phyloP scores from a whole-genome alignment of 768 basidiomycete genomes.

The Termitomyces sp. region DNA sequence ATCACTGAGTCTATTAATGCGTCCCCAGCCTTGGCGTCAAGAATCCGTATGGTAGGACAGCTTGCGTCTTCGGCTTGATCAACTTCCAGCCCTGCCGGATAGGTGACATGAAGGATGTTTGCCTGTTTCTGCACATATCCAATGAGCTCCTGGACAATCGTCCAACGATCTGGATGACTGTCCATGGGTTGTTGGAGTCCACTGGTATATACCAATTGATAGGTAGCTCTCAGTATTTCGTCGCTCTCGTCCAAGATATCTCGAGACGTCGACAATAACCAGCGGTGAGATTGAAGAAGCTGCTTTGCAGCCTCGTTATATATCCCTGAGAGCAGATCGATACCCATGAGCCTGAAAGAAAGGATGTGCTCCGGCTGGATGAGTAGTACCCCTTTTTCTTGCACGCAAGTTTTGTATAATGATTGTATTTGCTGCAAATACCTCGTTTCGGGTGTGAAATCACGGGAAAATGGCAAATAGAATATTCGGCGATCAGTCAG shows the following conservation, averaged over 20 bases:
- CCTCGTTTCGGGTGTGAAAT: conserved; percentile 16
- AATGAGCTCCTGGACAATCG: conserved; percentile 30
- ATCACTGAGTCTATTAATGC: conserved; percentile 13
- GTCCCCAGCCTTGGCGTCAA: conserved; percentile 11
- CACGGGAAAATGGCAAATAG: conserved; percentile 44
- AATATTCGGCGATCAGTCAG: conserved; percentile 43
- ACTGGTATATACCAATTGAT: conserved; percentile 43
- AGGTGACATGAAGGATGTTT: conserved; percentile 5
- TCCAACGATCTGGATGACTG: conserved; percentile 38
- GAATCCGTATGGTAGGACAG: conserved; percentile 14
- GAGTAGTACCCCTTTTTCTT: conserved; percentile 35
- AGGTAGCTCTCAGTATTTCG: conserved; percentile 39
- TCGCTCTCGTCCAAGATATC: conserved; percentile 44
- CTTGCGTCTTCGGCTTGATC: not conserved
- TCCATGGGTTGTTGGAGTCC: conserved; percentile 33
- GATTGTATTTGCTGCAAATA: conserved; percentile 19
- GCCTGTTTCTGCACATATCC: conserved; percentile 19
- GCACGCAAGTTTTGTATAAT: conserved; percentile 33
- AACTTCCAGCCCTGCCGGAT: conserved; percentile 18
- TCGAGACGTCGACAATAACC: conserved; percentile 21
- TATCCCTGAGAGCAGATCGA: conserved; percentile 23
- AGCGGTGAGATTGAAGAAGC: conserved; percentile 21
- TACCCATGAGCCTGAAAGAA: conserved; percentile 41
- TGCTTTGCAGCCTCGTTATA: conserved; percentile 5
- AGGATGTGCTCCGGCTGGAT: conserved; percentile 50